A percentile compares a stretch with the other conserved stretches of the same genome.
Conservation (phyloP, 1,284 basidiomycete species). For the Microbotryum silenes-acaulis region DNA sequence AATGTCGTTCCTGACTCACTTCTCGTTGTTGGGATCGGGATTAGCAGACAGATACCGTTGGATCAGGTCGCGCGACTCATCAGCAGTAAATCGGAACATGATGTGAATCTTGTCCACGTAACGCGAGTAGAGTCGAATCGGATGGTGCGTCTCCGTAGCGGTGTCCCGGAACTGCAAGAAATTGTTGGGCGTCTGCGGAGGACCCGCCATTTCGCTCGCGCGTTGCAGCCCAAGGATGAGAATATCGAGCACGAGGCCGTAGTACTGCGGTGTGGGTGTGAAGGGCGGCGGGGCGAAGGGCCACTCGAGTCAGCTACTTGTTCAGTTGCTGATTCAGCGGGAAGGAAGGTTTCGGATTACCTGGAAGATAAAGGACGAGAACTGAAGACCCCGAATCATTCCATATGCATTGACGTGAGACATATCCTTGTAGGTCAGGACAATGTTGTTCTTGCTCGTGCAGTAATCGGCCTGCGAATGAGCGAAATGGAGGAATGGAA, state of each 20-base stretch:
- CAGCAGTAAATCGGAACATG: conserved; percentile 95
- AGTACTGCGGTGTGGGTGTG: conserved; percentile 22
- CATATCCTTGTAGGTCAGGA: conserved; percentile 89
- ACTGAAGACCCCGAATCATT: conserved; percentile 87
- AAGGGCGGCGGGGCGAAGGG: conserved; percentile 45
- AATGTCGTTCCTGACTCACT: neutral
- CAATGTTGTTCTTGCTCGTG: conserved; percentile 94
- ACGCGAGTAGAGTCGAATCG: conserved; percentile 84
- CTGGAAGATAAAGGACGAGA: conserved; percentile 95
- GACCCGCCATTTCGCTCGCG: conserved; percentile 93
- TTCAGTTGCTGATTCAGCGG: too few species aligned
- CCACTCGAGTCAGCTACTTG: conserved; percentile 52
- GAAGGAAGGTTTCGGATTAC: neutral
- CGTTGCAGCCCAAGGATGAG: conserved; percentile 88
- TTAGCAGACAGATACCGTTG: conserved; percentile 87
- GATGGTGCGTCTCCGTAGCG: conserved; percentile 84
- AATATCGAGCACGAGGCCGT: conserved; percentile 53
- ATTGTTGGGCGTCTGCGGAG: conserved; percentile 88
- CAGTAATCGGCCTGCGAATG: conserved; percentile 71
- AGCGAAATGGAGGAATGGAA: neutral
- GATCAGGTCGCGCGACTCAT: conserved; percentile 94
- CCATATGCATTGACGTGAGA: conserved; percentile 86
- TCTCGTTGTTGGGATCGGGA: conserved; percentile 73
- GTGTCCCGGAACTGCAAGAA: conserved; percentile 93
- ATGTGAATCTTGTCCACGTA: conserved; percentile 91